Evolutionary conservation across 345 rosid species (phyloP).

Genomic region (Hevea brasiliensis): DNA sequence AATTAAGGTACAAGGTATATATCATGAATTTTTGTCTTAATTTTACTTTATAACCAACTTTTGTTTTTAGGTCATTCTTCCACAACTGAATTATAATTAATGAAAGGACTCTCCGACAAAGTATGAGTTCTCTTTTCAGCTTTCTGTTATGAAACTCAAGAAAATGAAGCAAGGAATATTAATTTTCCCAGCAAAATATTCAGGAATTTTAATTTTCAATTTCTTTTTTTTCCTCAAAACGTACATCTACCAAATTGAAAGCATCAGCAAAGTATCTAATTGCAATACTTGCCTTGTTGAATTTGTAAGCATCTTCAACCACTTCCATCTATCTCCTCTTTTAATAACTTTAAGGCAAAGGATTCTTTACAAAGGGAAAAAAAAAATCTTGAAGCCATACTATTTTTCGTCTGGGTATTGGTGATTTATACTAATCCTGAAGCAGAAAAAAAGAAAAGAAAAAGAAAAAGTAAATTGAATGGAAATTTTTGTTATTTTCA

Average conservation of each 20-base stretch:
- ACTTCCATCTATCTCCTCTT: not conserved
- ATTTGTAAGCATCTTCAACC: constrained; percentile 19
- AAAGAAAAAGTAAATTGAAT: too few species aligned
- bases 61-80: too few species aligned
- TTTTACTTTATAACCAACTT: too few species aligned
- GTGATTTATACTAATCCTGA: too few species aligned
- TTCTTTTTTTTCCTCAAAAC: not conserved
- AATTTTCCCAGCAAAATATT: too few species aligned
- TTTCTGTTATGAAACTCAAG: not conserved
- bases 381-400: not conserved
- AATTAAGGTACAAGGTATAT: too few species aligned
- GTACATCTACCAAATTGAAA: constrained; percentile 18
- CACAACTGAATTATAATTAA: too few species aligned
- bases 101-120: not conserved
- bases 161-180: not conserved
- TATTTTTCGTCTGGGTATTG: too few species aligned
- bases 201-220: too few species aligned
- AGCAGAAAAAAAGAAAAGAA: too few species aligned
- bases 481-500: too few species aligned
- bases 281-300: constrained; percentile 26
- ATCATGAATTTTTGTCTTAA: too few species aligned
- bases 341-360: constrained; percentile 34
- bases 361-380: constrained; percentile 2
- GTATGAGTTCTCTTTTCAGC: not conserved
- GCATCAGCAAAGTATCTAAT: constrained; percentile 29